These are phyloP conservation scores for Macadamia tetraphylla DNA, from an alignment of 164 flowering plant genomes.

Conservation along the genomic window DNA sequence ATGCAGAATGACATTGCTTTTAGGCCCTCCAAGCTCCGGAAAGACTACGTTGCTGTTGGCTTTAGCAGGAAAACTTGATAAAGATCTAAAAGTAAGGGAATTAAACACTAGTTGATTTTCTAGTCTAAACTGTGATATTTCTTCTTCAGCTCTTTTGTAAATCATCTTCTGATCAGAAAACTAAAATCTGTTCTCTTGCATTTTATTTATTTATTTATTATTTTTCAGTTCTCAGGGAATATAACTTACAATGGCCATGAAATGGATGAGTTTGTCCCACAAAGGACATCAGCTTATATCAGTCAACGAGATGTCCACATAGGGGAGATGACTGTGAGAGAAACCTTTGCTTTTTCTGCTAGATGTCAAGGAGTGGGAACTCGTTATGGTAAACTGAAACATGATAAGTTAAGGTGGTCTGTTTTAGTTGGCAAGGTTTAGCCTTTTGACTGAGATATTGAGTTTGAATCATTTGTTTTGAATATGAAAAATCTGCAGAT, in stretches of 20 bases:
- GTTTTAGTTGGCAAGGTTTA: too few relatives aligned
- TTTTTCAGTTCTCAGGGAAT: slow-evolving; percentile 36
- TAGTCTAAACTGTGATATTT: neutral
- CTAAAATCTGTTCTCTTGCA: neutral
- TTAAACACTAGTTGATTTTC: slow-evolving; percentile 1
- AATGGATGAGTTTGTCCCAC: too few relatives aligned
- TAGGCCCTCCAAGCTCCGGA: too few relatives aligned
- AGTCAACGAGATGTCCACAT: too few relatives aligned
- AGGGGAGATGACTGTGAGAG: too few relatives aligned
- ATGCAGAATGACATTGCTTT: neutral
- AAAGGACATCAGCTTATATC: too few relatives aligned
- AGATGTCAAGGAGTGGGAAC: slow-evolving; percentile 48
- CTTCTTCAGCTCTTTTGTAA: neutral
- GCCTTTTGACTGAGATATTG: slow-evolving; percentile 15
- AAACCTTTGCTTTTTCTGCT: too few relatives aligned
- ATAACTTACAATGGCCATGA: too few relatives aligned
- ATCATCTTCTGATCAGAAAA: neutral
- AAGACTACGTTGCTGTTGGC: too few relatives aligned
- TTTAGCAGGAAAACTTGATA: slow-evolving; percentile 1
- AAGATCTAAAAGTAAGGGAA: slow-evolving; percentile 17
- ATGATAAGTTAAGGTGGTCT: neutral
- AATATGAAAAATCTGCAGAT: slow-evolving; percentile 30
- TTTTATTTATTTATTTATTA: neutral
- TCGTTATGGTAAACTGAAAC: slow-evolving; percentile 32
- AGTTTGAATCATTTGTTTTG: neutral